These are phyloP conservation scores for Rhizopus microsporus DNA, from an alignment of 371 early-diverging fungal genomes.

Conservation along the genomic window DNA sequence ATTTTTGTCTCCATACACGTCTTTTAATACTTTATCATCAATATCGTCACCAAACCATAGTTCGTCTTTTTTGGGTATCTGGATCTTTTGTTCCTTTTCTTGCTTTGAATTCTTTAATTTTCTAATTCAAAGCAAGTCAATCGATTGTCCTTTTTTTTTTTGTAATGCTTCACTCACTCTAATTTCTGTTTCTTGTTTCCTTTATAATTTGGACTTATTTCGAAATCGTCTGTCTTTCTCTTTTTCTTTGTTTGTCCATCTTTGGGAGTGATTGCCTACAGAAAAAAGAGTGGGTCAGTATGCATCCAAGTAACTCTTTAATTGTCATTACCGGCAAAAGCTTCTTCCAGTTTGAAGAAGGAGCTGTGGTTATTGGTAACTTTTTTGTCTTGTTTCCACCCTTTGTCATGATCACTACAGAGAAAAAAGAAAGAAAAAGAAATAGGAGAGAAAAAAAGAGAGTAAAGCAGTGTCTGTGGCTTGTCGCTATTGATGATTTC, in stretches of 20 bases:
- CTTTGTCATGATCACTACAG: slow-evolving; percentile 9
- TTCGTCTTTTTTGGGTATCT: slow-evolving; percentile 46
- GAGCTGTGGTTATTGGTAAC: slow-evolving; percentile 14
- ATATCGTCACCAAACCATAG: slow-evolving; percentile 66
- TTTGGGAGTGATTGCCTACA: slow-evolving; percentile 17
- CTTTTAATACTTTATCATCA: slow-evolving; percentile 50
- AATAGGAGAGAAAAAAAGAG: background rate
- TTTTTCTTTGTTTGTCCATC: slow-evolving; percentile 16
- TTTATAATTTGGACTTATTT: slow-evolving; percentile 29
- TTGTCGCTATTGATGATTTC: too few species aligned
- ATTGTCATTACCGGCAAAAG: slow-evolving; percentile 32
- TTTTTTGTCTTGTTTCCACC: slow-evolving; percentile 24
- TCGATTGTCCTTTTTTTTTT: background rate
- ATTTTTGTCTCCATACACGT: slow-evolving; percentile 42
- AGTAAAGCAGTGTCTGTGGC: too few species aligned
- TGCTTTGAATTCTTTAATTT: slow-evolving; percentile 9
- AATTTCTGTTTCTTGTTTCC: slow-evolving; percentile 26
- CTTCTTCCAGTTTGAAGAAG: slow-evolving; percentile 64
- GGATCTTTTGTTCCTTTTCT: background rate
- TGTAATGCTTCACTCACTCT: slow-evolving; percentile 17
- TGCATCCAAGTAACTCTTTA: background rate
- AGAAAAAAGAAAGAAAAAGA: background rate
- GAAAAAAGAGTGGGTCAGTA: background rate
- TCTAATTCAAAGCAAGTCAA: background rate
- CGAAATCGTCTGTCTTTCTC: slow-evolving; percentile 20